These are phyloP conservation scores for Schoenoplectus triqueter DNA, from an alignment of 202 grass and related monocot species.

Conservation along the genomic window DNA sequence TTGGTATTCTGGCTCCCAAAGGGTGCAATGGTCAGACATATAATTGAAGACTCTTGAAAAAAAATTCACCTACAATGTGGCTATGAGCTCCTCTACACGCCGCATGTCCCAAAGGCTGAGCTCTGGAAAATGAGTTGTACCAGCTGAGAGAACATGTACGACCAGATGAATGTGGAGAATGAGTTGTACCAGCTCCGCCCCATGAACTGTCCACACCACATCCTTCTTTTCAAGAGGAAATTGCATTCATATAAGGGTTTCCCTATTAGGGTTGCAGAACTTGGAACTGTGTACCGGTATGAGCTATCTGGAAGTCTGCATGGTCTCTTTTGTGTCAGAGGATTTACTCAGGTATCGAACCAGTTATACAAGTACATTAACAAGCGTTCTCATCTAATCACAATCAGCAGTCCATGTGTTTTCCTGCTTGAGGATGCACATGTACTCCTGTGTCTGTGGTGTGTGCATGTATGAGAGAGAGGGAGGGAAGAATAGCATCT, in stretches of 20 bases:
- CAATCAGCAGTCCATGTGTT: neutral
- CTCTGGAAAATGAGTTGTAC: constrained; percentile 98
- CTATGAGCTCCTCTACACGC: constrained; percentile 91
- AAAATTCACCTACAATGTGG: constrained; percentile 74
- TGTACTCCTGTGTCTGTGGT: too few relatives aligned
- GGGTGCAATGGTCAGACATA: constrained; percentile 76
- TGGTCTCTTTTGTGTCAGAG: constrained; percentile 91
- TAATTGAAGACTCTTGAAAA: constrained; percentile 97
- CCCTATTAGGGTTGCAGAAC: constrained; percentile 88
- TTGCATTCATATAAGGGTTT: constrained; percentile 91
- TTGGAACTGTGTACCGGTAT: constrained; percentile 98
- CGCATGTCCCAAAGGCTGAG: constrained; percentile 87
- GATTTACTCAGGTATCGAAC: constrained; percentile 82
- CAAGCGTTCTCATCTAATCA: neutral
- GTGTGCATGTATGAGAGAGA: too few relatives aligned
- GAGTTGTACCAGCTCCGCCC: constrained; percentile 92
- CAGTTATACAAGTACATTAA: neutral
- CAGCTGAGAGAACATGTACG: constrained; percentile 92
- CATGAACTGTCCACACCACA: constrained; percentile 98
- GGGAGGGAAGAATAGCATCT: neutral
- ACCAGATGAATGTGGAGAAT: constrained; percentile 92
- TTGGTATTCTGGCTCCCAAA: constrained; percentile 99
- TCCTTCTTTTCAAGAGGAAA: constrained; percentile 95
- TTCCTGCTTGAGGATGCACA: too few relatives aligned
- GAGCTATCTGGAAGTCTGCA: constrained; percentile 93